Percentiles rank a stretch among this genome's conserved stretches.
Evolutionary conservation across 2,329 filamentous ascomycete genomes (phyloP).

Genomic region (Gnomoniopsis smithogilvyi): DNA sequence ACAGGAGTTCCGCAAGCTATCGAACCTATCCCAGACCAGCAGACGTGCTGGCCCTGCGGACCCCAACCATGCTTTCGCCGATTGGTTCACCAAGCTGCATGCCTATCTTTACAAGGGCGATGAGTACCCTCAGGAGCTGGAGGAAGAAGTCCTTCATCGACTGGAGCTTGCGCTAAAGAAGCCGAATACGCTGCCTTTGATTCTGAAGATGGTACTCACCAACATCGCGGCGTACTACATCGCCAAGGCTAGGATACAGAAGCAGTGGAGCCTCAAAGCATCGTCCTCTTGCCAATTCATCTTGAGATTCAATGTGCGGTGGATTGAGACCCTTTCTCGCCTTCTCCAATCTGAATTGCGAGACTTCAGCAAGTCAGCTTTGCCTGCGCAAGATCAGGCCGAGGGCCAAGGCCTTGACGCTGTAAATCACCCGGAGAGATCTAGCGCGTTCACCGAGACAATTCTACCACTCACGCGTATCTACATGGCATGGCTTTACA

Average conservation of each 20-base stretch:
- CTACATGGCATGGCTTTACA: slow-evolving; percentile 52
- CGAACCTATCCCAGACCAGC: slow-evolving; percentile 33
- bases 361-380: slow-evolving; percentile 41
- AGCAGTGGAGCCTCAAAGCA: slow-evolving; percentile 42
- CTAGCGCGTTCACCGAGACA: slow-evolving; percentile 36
- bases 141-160: slow-evolving; percentile 79
- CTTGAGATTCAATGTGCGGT: slow-evolving; percentile 74
- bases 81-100: slow-evolving; percentile 85
- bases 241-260: slow-evolving; percentile 57
- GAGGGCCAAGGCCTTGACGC: slow-evolving; percentile 20
- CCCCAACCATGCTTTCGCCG: slow-evolving; percentile 62
- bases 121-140: slow-evolving; percentile 73
- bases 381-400: slow-evolving; percentile 34
- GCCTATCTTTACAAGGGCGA: slow-evolving; percentile 78
- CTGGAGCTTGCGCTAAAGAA: slow-evolving; percentile 71
- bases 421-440: slow-evolving; percentile 26
- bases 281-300: slow-evolving; percentile 60
- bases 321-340: slow-evolving; percentile 69
- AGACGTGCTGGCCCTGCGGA: slow-evolving; percentile 40
- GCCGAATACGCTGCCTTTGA: slow-evolving; percentile 57
- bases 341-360: slow-evolving; percentile 68
- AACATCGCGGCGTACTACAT: slow-evolving; percentile 83
- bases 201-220: slow-evolving; percentile 78
- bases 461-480: slow-evolving; percentile 51
- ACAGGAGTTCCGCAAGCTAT: slow-evolving; percentile 65